Evolutionary conservation across 768 basidiomycete genomes (phyloP).

Genomic region (Cystofilobasidium capitatum): DNA sequence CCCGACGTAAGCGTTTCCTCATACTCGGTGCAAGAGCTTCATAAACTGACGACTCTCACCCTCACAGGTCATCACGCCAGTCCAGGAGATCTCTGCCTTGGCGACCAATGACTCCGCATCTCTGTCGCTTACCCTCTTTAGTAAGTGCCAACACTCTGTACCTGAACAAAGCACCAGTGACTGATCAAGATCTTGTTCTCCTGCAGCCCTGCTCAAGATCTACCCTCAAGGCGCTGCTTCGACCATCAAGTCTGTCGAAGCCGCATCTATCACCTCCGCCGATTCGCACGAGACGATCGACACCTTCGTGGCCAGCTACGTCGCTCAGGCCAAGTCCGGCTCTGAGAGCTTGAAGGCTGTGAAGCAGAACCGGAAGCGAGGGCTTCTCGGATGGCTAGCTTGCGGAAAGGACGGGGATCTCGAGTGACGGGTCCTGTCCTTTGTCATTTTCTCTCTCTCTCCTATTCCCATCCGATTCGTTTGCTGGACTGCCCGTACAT

Average conservation of each 20-base stretch:
- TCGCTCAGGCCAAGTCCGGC: neutral
- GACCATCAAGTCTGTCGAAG: neutral
- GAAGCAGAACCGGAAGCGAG: too few species aligned
- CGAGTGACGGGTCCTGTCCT: too few species aligned
- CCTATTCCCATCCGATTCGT: too few species aligned
- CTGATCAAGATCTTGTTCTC: too few species aligned
- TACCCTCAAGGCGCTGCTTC: neutral
- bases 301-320: neutral
- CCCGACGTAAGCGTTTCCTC: neutral
- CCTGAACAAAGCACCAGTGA: neutral
- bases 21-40: neutral
- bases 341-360: too few species aligned
- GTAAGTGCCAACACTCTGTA: neutral
- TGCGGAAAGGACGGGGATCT: too few species aligned
- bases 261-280: neutral
- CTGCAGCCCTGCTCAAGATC: neutral
- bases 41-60: neutral
- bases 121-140: constrained; percentile 6
- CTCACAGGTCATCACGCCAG: neutral
- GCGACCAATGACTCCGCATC: constrained; percentile 15
- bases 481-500: too few species aligned
- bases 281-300: neutral
- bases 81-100: neutral
- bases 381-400: too few species aligned
- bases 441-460: too few species aligned